These are phyloP conservation scores for Aegle marmelos DNA, from an alignment of 345 rosid species.

Conservation along the genomic window DNA sequence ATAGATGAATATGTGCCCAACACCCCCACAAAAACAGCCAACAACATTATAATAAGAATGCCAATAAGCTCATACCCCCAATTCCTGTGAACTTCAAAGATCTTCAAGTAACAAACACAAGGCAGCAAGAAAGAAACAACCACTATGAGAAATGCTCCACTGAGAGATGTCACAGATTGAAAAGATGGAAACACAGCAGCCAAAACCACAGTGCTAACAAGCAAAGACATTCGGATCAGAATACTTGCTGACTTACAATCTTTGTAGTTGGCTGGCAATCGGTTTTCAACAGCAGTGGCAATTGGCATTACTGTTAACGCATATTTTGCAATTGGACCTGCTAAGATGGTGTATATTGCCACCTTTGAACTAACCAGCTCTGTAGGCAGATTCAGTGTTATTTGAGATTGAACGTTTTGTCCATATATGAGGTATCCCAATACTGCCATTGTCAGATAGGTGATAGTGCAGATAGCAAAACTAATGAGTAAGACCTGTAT, in stretches of 20 bases:
- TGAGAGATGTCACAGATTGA: constrained; percentile 29
- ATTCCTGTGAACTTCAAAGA: constrained; percentile 20
- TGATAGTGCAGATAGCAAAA: constrained; percentile 35
- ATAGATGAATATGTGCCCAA: constrained; percentile 26
- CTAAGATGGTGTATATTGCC: constrained; percentile 43
- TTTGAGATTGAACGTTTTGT: constrained; percentile 32
- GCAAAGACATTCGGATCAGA: constrained; percentile 28
- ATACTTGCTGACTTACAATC: constrained; percentile 23
- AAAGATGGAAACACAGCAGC: constrained; percentile 38
- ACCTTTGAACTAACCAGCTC: constrained; percentile 37
- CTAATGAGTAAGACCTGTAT: constrained; percentile 38
- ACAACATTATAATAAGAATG: constrained; percentile 10
- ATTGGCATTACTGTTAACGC: constrained; percentile 41
- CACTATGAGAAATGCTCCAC: constrained; percentile 35
- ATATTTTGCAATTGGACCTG: constrained; percentile 39
- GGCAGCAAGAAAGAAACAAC: constrained; percentile 37
- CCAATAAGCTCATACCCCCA: constrained; percentile 17
- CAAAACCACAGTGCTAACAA: constrained; percentile 27
- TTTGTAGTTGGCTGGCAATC: constrained; percentile 26
- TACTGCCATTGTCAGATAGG: constrained; percentile 37
- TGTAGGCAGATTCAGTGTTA: constrained; percentile 37
- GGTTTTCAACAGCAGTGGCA: constrained; percentile 21
- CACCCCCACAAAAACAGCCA: constrained; percentile 7
- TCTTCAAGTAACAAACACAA: constrained; percentile 39
- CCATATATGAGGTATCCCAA: constrained; percentile 44